Conservation (phyloP, 768 basidiomycete genomes). For the Jaapia argillacea region DNA sequence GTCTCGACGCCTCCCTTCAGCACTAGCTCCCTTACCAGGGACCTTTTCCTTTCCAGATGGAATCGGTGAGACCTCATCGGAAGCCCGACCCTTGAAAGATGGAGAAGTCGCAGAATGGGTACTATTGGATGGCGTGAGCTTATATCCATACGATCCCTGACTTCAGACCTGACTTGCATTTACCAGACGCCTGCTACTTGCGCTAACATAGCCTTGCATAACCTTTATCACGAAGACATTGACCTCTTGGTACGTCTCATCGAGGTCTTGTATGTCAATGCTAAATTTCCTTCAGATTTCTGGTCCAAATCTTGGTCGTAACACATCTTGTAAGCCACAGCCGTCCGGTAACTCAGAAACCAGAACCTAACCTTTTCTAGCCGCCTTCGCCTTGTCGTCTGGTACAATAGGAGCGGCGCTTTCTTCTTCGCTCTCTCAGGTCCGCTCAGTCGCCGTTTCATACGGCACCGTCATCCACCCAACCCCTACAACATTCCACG, state of each 20-base stretch:
- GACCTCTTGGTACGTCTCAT: constrained; percentile 68
- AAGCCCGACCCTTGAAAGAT: constrained; percentile 56
- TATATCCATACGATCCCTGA: constrained; percentile 2
- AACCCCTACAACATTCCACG: constrained; percentile 44
- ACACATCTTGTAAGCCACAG: constrained; percentile 55
- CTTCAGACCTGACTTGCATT: not conserved
- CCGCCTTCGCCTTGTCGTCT: constrained; percentile 83
- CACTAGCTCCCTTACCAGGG: not conserved
- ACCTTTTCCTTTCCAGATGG: constrained; percentile 32
- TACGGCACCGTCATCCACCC: constrained; percentile 75
- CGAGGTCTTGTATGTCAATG: constrained; percentile 4
- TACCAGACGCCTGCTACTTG: constrained; percentile 86
- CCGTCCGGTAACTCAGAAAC: too few relatives aligned
- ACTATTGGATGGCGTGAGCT: constrained; percentile 69
- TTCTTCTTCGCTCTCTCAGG: constrained; percentile 60
- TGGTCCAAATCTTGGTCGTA: constrained; percentile 80
- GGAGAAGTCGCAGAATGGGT: constrained; percentile 89
- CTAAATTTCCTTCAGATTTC: constrained; percentile 43
- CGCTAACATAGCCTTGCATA: constrained; percentile 83
- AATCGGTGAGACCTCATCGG: constrained; percentile 52
- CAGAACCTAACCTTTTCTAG: constrained; percentile 20
- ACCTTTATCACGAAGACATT: constrained; percentile 74
- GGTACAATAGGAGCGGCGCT: constrained; percentile 91
- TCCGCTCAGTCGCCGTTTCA: constrained; percentile 77
- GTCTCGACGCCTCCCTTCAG: not conserved